Percentiles rank a stretch among this genome's conserved stretches.
Conservation (phyloP, 2,329 filamentous ascomycete species). For the Fusarium bactridioides region DNA sequence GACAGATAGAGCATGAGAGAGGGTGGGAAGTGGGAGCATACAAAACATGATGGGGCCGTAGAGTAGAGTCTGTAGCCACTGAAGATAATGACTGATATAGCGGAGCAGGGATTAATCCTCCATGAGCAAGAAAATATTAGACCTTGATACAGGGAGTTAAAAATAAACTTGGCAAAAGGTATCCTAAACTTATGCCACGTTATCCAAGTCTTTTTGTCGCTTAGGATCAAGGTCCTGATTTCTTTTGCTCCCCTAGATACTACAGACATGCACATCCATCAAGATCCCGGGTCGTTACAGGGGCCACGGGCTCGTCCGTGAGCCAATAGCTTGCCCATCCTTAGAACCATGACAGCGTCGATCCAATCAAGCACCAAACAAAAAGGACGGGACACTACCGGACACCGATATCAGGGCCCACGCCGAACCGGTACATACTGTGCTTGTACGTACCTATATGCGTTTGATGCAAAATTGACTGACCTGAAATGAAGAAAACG, state of each 20-base stretch:
- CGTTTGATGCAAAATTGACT: not conserved
- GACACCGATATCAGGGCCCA: slow-evolving; percentile 9
- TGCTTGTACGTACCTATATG: not conserved
- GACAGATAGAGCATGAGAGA: not conserved
- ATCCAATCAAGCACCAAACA: slow-evolving; percentile 29
- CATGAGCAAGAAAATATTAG: too few species aligned
- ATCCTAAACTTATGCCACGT: too few species aligned
- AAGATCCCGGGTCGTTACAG: slow-evolving; percentile 16
- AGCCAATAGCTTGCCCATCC: slow-evolving; percentile 24
- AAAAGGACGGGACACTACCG: slow-evolving; percentile 22
- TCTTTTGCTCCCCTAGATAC: not conserved
- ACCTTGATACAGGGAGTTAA: too few species aligned
- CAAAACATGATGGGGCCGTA: slow-evolving; percentile 5
- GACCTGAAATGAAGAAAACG: not conserved
- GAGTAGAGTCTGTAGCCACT: not conserved
- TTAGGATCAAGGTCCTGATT: too few species aligned
- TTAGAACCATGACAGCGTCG: not conserved
- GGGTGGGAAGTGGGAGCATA: slow-evolving; percentile 17
- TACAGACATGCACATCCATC: slow-evolving; percentile 1
- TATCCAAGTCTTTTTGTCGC: too few species aligned
- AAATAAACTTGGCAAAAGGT: too few species aligned
- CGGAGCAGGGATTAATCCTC: not conserved
- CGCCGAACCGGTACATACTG: not conserved
- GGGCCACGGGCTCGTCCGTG: slow-evolving; percentile 11
- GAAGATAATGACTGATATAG: slow-evolving; percentile 7